Evolutionary conservation across 1,139 yeast genomes (phyloP), one percentile per base, ranked within the genome.

Genomic region (Blastobotrys elegans): DNA sequence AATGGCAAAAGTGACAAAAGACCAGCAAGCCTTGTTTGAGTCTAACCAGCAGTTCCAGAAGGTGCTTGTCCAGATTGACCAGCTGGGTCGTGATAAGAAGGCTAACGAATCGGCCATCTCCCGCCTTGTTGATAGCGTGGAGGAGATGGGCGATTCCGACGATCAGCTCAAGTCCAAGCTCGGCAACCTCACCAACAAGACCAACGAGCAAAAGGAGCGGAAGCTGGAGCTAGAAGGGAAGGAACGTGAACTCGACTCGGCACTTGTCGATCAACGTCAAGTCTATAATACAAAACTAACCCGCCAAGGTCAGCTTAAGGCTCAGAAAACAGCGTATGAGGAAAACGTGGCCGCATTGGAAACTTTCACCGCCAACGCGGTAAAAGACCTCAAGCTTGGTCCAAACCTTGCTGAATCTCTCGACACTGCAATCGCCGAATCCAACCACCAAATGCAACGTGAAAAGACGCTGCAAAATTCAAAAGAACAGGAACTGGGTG

Each of bases 11-110:
- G 72, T 81, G 3, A 82, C 84, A 29, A 65, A 66, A 27, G 78
- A 84, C 53, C 77, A 89, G 1, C 83, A 84, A 43, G 65, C 64
- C 11, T 68, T 90, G 6, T 88, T 89, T 64, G 79, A 79, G 40
- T 75, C 88, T 1, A 86, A 88, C 61, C 96, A 88, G 63, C 84
- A 82, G 51, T 89, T 85, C 59, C 96, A 89, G 62, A 75, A 79
- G 51, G 79, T 82, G 1, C 63, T 88, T 26, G 80, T 84, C 35
- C 79, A 78, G 54, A 65, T 80, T 27, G 88, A 84, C 38, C 80
- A 79, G 51, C 64, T 82, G 39, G 67, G 68, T 31, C 78, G 75
- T 53, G 76, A 75, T 48, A 71, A 71, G 50, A 58, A 60, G n/a
- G 42, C 49, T 13, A 47, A 63, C 76, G 53, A 56, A 14, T 78